Conservation (phyloP, 176 grass and related monocot genomes). For the Echinochloa phyllopogon region DNA sequence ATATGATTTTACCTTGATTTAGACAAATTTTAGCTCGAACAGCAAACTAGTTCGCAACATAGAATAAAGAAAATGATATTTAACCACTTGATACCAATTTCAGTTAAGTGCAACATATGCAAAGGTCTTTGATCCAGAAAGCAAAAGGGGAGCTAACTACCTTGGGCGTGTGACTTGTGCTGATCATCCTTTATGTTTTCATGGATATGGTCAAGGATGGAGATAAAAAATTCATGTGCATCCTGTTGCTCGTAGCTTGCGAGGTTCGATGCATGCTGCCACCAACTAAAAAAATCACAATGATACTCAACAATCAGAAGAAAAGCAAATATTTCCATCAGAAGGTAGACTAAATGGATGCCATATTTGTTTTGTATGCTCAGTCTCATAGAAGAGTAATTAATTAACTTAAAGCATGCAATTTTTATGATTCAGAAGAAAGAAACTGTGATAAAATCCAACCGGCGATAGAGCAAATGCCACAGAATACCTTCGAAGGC, state of each 20-base stretch:
- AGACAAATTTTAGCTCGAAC: neutral
- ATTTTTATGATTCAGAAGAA: neutral
- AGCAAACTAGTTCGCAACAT: neutral
- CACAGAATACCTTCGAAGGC: constrained; percentile 11
- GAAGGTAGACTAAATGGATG: constrained; percentile 27
- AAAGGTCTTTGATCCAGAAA: constrained; percentile 28
- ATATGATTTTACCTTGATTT: constrained; percentile 17
- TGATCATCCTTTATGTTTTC: constrained; percentile 87
- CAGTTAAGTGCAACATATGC: constrained; percentile 40
- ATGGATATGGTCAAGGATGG: constrained; percentile 96
- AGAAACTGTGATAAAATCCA: constrained; percentile 6
- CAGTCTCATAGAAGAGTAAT: constrained; percentile 5
- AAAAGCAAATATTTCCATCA: constrained; percentile 29
- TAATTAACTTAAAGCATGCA: constrained; percentile 13
- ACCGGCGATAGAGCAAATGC: neutral
- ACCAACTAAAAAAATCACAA: constrained; percentile 77
- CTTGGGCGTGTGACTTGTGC: constrained; percentile 67
- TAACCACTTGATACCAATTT: neutral
- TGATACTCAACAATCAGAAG: constrained; percentile 50
- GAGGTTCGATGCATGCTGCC: constrained; percentile 92
- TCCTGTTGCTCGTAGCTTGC: constrained; percentile 97
- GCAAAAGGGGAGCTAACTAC: constrained; percentile 50
- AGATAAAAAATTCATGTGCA: constrained; percentile 99
- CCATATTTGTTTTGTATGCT: neutral
- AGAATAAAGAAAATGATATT: neutral